Evolutionary conservation across 768 basidiomycete genomes (phyloP).

Genomic region (Royoungia palumana): DNA sequence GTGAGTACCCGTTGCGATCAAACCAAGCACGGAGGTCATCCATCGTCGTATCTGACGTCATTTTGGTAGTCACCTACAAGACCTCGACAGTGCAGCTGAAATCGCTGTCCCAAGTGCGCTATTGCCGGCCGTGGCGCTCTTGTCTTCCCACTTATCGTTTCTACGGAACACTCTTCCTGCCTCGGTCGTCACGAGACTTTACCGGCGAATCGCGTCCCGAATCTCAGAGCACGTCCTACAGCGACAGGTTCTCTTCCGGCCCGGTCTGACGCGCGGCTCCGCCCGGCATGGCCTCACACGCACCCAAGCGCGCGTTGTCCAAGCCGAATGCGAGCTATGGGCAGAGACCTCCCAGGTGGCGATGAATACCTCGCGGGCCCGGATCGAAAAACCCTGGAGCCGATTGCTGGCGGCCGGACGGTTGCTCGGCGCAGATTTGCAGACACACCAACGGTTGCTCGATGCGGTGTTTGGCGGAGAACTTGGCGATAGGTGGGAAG

Average conservation of each 20-base stretch:
- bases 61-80: slow-evolving; percentile 11
- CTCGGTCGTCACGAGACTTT: slow-evolving; percentile 55
- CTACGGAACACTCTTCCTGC: slow-evolving; percentile 63
- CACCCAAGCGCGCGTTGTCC: slow-evolving; percentile 57
- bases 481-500: slow-evolving; percentile 47
- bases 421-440: slow-evolving; percentile 55
- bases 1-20: slow-evolving; percentile 29
- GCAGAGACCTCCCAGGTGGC: slow-evolving; percentile 70
- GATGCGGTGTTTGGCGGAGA: slow-evolving; percentile 15
- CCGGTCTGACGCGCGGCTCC: slow-evolving; percentile 50
- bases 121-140: slow-evolving; percentile 68
- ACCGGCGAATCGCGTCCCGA: slow-evolving; percentile 68
- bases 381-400: slow-evolving; percentile 75
- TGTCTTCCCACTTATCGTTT: slow-evolving; percentile 75
- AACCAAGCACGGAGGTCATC: background rate
- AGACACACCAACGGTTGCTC: slow-evolving; percentile 31
- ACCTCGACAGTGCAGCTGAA: slow-evolving; percentile 20
- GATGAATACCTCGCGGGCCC: slow-evolving; percentile 42
- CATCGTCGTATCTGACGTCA: background rate
- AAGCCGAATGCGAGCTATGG: slow-evolving; percentile 79
- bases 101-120: slow-evolving; percentile 66
- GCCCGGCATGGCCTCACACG: slow-evolving; percentile 20
- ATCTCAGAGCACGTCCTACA: slow-evolving; percentile 79
- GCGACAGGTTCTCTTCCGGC: slow-evolving; percentile 76
- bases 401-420: slow-evolving; percentile 66